Base-by-base conservation (phyloP, 768 basidiomycete genomes). In the Suillus brevipes region DNA sequence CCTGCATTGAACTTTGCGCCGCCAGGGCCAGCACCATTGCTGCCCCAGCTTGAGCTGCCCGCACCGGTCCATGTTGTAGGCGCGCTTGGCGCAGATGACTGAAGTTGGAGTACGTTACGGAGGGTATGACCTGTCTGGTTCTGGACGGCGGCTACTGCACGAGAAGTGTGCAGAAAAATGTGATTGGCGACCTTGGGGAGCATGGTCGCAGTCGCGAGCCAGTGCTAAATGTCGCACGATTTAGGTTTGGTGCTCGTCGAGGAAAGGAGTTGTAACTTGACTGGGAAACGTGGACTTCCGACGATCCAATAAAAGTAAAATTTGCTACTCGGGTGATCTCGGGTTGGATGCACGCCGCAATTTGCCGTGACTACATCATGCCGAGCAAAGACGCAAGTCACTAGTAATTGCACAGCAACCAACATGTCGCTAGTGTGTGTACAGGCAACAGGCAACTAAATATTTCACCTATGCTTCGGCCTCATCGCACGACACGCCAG, bases 151-250 rank as follows among this genome's bases (percentile, higher is more conserved):
- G 89, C 86, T 56, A 88, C 92, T 18, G 89, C 91, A 71, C 92
- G 88, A 16, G 88, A 84, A 0, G 90, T 90, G 68, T 88, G 87
- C 66, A 92, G 86, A 40, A 94, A 78, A 61, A 94, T 81, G 60
- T 89, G 87, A n/a, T 87, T 89, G 37, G 90, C 88, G 78, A 91
- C 88, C 77, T 92, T 92, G 60, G 92, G 92, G 72, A 95, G 80
- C 92, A 94, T 94, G 25, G 69, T 71, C 60, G 69, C 66, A 42
- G 66, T 59, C 67, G 64, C 59, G 57, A 47, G 43, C 12, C 61
- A 2, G 45, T 13, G 64, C 20, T 64, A 36, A 62, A 8, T 18
- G 38, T 69, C 36, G 20, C 59, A 60, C 14, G 36, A 55, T 57
- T 28, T 40, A 38, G 23, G 28, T 40, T 60, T 61, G 45, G 59